phyloP scores from a whole-genome alignment of 495 filamentous ascomycete species.

The Hapsidospora chrysogenum region DNA sequence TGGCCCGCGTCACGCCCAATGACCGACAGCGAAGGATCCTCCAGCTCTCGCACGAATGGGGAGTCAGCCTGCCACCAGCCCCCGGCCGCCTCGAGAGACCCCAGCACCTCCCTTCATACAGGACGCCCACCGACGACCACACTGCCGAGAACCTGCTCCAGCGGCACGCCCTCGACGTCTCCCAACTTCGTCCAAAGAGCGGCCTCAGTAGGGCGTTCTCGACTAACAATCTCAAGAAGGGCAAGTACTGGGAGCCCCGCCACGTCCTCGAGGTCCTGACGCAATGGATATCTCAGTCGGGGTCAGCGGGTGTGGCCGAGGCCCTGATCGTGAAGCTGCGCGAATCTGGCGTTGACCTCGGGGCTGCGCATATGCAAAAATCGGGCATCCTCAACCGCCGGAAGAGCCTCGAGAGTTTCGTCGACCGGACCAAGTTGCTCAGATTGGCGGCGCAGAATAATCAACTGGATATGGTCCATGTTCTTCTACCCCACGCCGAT shows the following conservation, averaged over 20 bases:
- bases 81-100: neutral
- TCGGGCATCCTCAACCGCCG: conserved; percentile 22
- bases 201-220: conserved; percentile 25
- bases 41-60: conserved; percentile 1
- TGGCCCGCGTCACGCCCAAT: conserved; percentile 1
- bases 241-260: conserved; percentile 24
- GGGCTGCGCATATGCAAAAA: conserved; percentile 10
- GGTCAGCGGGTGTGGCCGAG: conserved; percentile 28
- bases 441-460: conserved; percentile 26
- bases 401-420: conserved; percentile 23
- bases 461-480: conserved; percentile 29
- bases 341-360: conserved; percentile 22
- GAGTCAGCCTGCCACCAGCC: neutral
- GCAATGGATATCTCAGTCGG: conserved; percentile 20
- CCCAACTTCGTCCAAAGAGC: conserved; percentile 14
- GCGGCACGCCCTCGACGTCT: conserved; percentile 15
- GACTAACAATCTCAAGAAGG: conserved; percentile 21
- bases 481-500: conserved; percentile 26
- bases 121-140: conserved; percentile 21
- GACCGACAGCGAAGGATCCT: conserved; percentile 3
- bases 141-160: conserved; percentile 27
- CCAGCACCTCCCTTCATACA: conserved; percentile 5
- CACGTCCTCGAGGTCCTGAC: conserved; percentile 28
- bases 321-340: conserved; percentile 25
- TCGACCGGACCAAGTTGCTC: conserved; percentile 22